Evolutionary conservation across 768 basidiomycete species (phyloP).

Genomic region (Aureoboletus auriporus): DNA sequence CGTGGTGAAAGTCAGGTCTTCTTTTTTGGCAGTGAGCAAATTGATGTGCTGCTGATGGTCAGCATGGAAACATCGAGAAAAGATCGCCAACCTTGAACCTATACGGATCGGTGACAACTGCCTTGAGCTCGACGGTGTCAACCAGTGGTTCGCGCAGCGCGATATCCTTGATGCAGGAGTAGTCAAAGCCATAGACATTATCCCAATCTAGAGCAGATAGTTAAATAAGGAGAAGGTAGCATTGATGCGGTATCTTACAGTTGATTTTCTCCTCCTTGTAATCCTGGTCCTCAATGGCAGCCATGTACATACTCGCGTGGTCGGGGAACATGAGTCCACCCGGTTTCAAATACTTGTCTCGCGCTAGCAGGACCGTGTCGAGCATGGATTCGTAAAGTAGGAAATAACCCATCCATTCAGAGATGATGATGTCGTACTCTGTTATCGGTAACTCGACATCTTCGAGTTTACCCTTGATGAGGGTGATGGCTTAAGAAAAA

Average conservation of each 20-base stretch:
- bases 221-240: background rate
- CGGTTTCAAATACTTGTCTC: conserved; percentile 93
- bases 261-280: conserved; percentile 99
- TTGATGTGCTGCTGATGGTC: conserved; percentile 68
- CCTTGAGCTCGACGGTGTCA: conserved; percentile 96
- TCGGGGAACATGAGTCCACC: conserved; percentile 96
- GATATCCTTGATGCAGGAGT: conserved; percentile 98
- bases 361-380: conserved; percentile 93
- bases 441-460: conserved; percentile 84
- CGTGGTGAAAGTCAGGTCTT: conserved; percentile 84
- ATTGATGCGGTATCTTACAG: conserved; percentile 46
- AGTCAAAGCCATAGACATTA: conserved; percentile 99
- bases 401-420: conserved; percentile 99
- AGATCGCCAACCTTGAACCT: conserved; percentile 67
- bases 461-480: conserved; percentile 98
- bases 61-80: background rate
- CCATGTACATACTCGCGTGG: conserved; percentile 85
- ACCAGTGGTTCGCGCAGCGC: conserved; percentile 94
- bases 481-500: conserved; percentile 68
- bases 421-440: conserved; percentile 97
- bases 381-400: conserved; percentile 99
- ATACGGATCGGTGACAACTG: conserved; percentile 91
- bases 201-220: conserved; percentile 77
- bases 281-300: conserved; percentile 98
- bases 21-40: conserved; percentile 87